Base-by-base conservation (phyloP, 192 early-diverging fungal genomes). In the Coemansia sp. region DNA sequence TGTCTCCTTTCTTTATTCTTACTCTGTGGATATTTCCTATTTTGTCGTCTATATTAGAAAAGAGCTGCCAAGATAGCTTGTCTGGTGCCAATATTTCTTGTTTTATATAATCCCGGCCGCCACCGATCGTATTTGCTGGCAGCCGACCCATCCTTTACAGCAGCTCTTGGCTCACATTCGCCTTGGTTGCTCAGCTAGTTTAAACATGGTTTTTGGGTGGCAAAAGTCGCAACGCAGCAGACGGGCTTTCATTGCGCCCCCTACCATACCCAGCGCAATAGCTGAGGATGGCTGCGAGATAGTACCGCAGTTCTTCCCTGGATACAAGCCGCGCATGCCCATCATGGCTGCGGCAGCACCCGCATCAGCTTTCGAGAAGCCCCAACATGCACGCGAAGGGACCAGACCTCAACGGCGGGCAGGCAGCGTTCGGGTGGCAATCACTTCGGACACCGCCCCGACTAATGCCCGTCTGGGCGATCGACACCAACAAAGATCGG, bases 251-350 rank as follows among this genome's bases (percentile, higher is more conserved):
- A 49, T 41, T 3, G 3, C 47, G 57, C 31, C 41, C 14, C 57
- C 57, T 10, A 43, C 21, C 16, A 23, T 67, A 31, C 65, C 65
- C 22, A 49, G 49, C 4, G 49, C 63, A 12, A 69, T 71, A 14
- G 74, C 74, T 23, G 68, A 71, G 47, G 74, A 77, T 37, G 61
- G 57, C 21, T 66, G 73, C 56, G 74, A 77, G 47, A 61, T 68
- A 8, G 74, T 77, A 52, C 75, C 75, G 1, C 75, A 78, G 66
- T 78, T 78, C 51, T 72, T 72, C 49, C 75, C 70, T 4, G 67
- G 70, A 6, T 78, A 64, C 55, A 54, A 62, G 51, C 25, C 59
- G 29, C 60, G 49, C 45, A 51, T 50, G 60, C 14, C 59, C 43
- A 31, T 26, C 53, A 38, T 6, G 41, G 26, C 41, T 17, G 17